Conservation (phyloP, 768 basidiomycete genomes). For the Tephrocybe rancida region DNA sequence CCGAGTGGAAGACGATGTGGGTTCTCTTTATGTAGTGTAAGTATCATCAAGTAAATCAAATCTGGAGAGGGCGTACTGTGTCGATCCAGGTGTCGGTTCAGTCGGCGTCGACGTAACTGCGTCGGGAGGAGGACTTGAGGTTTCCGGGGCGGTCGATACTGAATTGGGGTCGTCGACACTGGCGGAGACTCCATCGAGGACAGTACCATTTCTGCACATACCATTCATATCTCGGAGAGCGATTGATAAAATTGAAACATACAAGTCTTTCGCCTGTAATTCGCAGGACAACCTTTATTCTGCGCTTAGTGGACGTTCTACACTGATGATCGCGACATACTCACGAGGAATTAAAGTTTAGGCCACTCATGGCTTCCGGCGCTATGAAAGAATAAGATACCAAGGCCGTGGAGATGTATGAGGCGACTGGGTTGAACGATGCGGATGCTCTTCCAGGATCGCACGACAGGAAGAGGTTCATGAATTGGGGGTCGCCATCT, state of each 20-base stretch:
- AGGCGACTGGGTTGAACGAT: neutral
- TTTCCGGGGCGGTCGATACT: neutral
- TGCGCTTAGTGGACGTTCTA: neutral
- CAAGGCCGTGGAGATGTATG: neutral
- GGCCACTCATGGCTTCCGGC: neutral
- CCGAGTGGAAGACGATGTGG: too few relatives aligned
- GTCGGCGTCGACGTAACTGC: neutral
- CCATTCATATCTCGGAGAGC: neutral
- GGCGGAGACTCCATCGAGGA: neutral
- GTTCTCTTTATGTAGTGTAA: too few relatives aligned
- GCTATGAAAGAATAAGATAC: neutral
- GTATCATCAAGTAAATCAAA: too few relatives aligned
- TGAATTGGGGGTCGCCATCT: neutral
- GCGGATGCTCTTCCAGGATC: neutral
- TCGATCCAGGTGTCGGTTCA: neutral
- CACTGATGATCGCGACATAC: neutral
- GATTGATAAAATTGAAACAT: neutral
- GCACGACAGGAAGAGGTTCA: constrained; percentile 5
- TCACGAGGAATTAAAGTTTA: neutral
- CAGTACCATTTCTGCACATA: neutral
- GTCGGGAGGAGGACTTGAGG: too few relatives aligned
- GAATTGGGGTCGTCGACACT: neutral
- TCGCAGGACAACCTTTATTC: neutral
- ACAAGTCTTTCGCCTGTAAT: constrained; percentile 1
- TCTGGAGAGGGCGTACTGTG: neutral